Base-by-base conservation (phyloP, 2,329 filamentous ascomycete genomes). In the Penicillium sp. region DNA sequence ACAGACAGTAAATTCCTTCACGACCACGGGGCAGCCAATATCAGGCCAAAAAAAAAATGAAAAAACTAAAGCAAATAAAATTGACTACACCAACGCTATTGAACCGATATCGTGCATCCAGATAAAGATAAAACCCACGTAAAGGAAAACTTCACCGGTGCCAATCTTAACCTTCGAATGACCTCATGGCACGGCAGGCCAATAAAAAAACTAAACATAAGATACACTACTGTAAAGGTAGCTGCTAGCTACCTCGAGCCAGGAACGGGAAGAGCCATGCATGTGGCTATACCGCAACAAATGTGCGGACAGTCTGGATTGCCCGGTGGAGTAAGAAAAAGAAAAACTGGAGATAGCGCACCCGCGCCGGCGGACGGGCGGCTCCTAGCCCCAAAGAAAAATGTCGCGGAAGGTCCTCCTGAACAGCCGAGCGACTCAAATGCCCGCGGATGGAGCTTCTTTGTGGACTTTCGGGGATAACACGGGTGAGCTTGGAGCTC, bases 331-430 rank as follows among this genome's bases (percentile, higher is more conserved):
- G 50, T 5, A 29, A 19, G 19, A 48, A 48, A 48, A 27, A 26
- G 27, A 45, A 46, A 53, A 53, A 53, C 50, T 53, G 50, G 50
- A 53, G 50, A 67, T 70, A 63, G 63, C 62, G 57, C 56, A 61
- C 60, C 63, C 64, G 62, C 57, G 52, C 47, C 54, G 58, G 56
- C 64, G 60, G 66, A 61, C 63, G 63, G 68, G 64, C 63, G 63
- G 63, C 60, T 67, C 48, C 64, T 65, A 62, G 62, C 58, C 56
- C 49, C 43, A 51, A 53, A 54, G 52, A 46, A 60, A 52, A 29
- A 33, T 48, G 53, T 54, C 64, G 63, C 61, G 62, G 63, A 68
- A 66, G 55, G 55, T 57, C 62, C 54, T 56, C 61, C 41, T 55
- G 31, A 19, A 53, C 54, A 59, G 56, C 63, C 57, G 60, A 60